Evolutionary conservation across 225 moss, liverwort and hornwort genomes (phyloP), one percentile per base, ranked within the genome.

Genomic region (Lunularia cruciata): DNA sequence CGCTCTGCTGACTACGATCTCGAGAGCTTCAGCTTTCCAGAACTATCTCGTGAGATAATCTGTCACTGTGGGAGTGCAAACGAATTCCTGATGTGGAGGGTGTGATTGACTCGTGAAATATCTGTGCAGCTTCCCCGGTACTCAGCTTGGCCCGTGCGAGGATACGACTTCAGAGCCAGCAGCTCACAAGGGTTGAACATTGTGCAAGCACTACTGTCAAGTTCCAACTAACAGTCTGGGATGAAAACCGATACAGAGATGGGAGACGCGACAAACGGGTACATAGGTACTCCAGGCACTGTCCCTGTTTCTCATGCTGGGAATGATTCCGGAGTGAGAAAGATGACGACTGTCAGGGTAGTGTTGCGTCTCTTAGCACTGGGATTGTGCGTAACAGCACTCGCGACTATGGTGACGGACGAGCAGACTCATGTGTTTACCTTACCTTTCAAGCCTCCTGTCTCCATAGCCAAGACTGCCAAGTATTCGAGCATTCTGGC

Each of bases 341-440:
- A 65, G 15, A 9, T 57, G 6, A 52, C 20, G 10, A 19, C 57
- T 11, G 27, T 57, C 1, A 37, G 64, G 35, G 35, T 77, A 4
- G 35, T 65, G 37, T n/a, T 77, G 13, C 76, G 76, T 8, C 32
- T 77, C 4, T 36, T 48, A 36, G 65, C 65, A 0, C 48, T 33
- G 26, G 55, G 37, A 4, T 48, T 77, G 14, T 77, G 71, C 20
- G 31, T 51, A 4, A 20, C 31, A 0, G 56, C 76, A 3, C 38
- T 77, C 0, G 65, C 35, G 5, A 45, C 65, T 8, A 71, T 77
- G 71, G 65, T 59, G 37, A 71, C 65, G 11, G 58, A 77, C 65
- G 67, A 66, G 64, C 57, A 77, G 33, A 57, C 45, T 0, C 56
- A 65, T 4, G 0, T 25, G 9, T 75, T 69, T 55, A 19, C 16